Conservation (phyloP, 768 basidiomycete species). For the Cystobasidium onofrii region DNA sequence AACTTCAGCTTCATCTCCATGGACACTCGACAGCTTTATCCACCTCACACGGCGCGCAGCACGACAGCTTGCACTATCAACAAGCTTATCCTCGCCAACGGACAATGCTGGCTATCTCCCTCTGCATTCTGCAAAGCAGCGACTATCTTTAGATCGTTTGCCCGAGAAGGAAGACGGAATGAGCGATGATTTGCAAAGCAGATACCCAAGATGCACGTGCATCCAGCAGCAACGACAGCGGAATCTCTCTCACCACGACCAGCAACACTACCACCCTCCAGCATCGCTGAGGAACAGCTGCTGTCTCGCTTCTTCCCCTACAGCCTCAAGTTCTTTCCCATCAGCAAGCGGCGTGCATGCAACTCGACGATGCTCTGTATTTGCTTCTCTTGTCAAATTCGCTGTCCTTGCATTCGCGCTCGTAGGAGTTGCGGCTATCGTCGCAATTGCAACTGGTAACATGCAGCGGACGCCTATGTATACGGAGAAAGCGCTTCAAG, state of each 20-base stretch:
- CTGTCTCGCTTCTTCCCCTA: background rate
- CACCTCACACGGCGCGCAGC: background rate
- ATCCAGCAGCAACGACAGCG: background rate
- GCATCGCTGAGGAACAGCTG: background rate
- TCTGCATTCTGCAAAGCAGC: background rate
- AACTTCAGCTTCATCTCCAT: background rate
- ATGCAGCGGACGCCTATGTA: slow-evolving; percentile 23
- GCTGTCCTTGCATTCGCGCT: slow-evolving; percentile 15
- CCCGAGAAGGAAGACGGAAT: background rate
- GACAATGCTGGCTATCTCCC: background rate
- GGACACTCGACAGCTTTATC: background rate
- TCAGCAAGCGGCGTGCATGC: background rate
- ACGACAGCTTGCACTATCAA: background rate
- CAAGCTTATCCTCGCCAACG: background rate
- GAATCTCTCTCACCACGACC: background rate
- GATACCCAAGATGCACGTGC: background rate
- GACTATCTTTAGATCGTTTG: background rate
- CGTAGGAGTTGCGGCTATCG: background rate
- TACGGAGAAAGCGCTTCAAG: slow-evolving; percentile 28
- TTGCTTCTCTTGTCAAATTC: background rate
- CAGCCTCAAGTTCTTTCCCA: background rate
- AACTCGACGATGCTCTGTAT: background rate
- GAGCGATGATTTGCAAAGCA: background rate
- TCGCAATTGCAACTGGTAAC: slow-evolving; percentile 14
- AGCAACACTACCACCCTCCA: background rate